A percentile compares a stretch with the other conserved stretches of the same genome.
These are phyloP conservation scores for Verbena officinalis DNA, from an alignment of 257 asterid species.

Conservation along the genomic window DNA sequence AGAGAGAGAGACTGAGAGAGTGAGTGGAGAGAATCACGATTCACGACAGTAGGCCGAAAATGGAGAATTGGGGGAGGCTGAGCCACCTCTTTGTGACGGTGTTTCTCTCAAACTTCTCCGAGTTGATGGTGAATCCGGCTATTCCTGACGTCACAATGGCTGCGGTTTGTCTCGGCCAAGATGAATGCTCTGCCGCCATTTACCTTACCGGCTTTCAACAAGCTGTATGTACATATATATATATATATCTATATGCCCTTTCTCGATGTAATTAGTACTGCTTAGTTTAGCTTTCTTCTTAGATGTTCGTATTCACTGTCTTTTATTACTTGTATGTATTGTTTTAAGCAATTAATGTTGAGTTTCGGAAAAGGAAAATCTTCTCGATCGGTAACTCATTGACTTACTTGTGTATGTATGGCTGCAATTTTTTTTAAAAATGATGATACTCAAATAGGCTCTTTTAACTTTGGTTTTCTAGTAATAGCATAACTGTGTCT, in stretches of 20 bases:
- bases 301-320: too few relatives aligned
- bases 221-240: conserved; percentile 44
- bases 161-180: conserved; percentile 56
- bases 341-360: conserved; percentile 5
- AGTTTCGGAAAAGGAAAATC: background rate
- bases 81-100: conserved; percentile 58
- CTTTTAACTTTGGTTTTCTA: background rate
- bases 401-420: background rate
- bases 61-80: conserved; percentile 50
- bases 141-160: conserved; percentile 58
- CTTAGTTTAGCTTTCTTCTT: too few relatives aligned
- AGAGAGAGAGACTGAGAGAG: too few relatives aligned
- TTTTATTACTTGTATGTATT: background rate
- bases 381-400: background rate
- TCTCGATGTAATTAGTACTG: too few relatives aligned
- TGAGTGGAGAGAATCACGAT: background rate
- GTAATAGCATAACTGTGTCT: too few relatives aligned
- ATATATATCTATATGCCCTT: too few relatives aligned
- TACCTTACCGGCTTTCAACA: conserved; percentile 66
- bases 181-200: conserved; percentile 58
- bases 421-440: background rate
- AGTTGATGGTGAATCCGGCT: conserved; percentile 44
- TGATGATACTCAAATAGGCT: background rate
- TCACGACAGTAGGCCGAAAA: background rate
- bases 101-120: conserved; percentile 49